phyloP scores from a whole-genome alignment of 2,329 filamentous ascomycete species.

The Claviceps monticola region DNA sequence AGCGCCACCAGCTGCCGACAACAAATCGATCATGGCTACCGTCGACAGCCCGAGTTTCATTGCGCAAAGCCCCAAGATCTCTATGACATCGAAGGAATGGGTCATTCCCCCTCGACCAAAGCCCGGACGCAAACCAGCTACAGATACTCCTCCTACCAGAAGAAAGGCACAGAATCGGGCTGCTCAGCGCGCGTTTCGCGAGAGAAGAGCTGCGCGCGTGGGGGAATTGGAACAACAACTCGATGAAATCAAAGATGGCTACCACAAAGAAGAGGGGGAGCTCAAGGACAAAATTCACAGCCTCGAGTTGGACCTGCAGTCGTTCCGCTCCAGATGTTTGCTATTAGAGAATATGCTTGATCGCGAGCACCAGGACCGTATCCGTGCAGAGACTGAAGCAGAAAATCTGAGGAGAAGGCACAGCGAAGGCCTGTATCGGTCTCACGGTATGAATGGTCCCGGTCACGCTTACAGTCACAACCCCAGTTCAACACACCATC shows the following conservation, averaged over 20 bases:
- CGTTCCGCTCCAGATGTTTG: slow-evolving; percentile 47
- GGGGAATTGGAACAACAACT: slow-evolving; percentile 59
- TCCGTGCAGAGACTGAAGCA: slow-evolving; percentile 28
- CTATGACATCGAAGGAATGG: slow-evolving; percentile 74
- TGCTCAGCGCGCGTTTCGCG: slow-evolving; percentile 80
- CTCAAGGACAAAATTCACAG: slow-evolving; percentile 41
- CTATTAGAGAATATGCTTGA: slow-evolving; percentile 50
- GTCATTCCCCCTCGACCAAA: slow-evolving; percentile 72
- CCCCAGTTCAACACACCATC: slow-evolving; percentile 11
- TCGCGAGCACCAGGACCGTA: slow-evolving; percentile 37
- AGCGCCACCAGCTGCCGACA: slow-evolving; percentile 19
- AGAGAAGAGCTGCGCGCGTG: slow-evolving; percentile 73
- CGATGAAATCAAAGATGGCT: slow-evolving; percentile 43
- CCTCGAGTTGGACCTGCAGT: slow-evolving; percentile 53
- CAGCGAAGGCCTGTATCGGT: slow-evolving; percentile 15
- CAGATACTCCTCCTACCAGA: slow-evolving; percentile 84
- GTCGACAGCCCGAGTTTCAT: slow-evolving; percentile 27
- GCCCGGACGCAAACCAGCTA: slow-evolving; percentile 86
- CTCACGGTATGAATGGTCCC: slow-evolving; percentile 14
- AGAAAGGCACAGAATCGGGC: slow-evolving; percentile 89
- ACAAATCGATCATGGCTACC: slow-evolving; percentile 35
- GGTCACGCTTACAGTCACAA: slow-evolving; percentile 15
- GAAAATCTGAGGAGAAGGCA: slow-evolving; percentile 20
- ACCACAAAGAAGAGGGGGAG: slow-evolving; percentile 43
- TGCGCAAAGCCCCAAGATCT: slow-evolving; percentile 32